Evolutionary conservation across 2,329 filamentous ascomycete genomes (phyloP), one percentile per base, ranked within the genome.

Genomic region (Fusarium austroafricanum): DNA sequence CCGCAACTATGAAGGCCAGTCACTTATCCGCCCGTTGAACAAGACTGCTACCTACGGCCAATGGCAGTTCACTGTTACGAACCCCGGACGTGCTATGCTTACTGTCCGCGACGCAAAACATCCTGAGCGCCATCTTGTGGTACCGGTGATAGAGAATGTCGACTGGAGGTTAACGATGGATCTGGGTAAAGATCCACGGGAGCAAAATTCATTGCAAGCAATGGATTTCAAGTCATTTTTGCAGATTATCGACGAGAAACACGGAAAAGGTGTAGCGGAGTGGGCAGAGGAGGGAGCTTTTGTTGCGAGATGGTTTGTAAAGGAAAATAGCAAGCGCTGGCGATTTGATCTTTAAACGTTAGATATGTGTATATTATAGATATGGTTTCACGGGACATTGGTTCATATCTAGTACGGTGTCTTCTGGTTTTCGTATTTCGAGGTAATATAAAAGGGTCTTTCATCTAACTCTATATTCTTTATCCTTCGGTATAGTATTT

Each of bases 261-360:
- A 73, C 17, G 75, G 76, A 5, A 40, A 61, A 5, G 74, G 75
- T 5, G 68, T 70, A 3, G 70, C 75, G 5, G 67, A 68, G 17
- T 77, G 76, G 76, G 72, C 67, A 4, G 74, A 79, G 54, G 74
- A 76, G 45, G 77, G 72, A 1, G 71, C 75, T 8, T 75, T 75
- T 26, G 59, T 77, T 15, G 71, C 74, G 3, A 66, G 75, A 17
- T 78, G 77, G 76, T 79, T 75, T 65, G 73, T 77, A 5, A 74
- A 77, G 45, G 76, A 78, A 59, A 78, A 78, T 46, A 71, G 70
- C 55, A 77, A 72, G 59, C 73, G 76, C 54, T 79, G 75, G 71
- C 76, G 72, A 58, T 76, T 75, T 64, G 69, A 67, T 62, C 52
- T 35, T 8, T 35, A n/a, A 58, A 21, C 15, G 47, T 42, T 35